Conservation (phyloP, 129 eudicot species). For the Flaveria sonorensis region DNA sequence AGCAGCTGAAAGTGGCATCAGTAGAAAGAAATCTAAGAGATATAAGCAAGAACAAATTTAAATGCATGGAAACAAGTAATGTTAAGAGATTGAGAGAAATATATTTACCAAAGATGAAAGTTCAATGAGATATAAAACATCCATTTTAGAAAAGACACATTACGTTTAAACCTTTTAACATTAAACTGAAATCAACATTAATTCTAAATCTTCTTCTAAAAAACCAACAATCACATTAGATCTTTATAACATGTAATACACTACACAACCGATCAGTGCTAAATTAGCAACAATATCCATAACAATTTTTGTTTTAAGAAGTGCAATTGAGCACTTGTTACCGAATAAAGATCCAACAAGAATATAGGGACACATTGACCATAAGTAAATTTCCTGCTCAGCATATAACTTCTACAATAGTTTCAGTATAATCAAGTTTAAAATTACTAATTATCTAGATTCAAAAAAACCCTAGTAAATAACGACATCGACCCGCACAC, state of each 20-base stretch:
- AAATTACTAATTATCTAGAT: constrained; percentile 10
- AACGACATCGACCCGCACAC: constrained; percentile 6
- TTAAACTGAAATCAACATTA: constrained; percentile 1
- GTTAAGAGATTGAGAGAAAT: constrained; percentile 16
- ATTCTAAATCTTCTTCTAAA: background rate
- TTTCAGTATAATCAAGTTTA: constrained; percentile 20
- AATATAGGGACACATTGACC: constrained; percentile 11
- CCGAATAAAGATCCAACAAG: constrained; percentile 5
- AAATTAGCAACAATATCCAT: constrained; percentile 35
- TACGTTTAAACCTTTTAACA: background rate
- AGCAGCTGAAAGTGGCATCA: background rate
- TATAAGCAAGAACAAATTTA: background rate
- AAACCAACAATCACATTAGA: constrained; percentile 1
- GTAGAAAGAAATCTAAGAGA: background rate
- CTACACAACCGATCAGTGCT: constrained; percentile 12
- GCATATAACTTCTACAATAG: background rate
- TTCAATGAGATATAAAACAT: background rate
- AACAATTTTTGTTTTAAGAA: constrained; percentile 3
- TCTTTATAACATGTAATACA: background rate
- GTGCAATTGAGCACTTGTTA: constrained; percentile 11
- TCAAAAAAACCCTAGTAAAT: background rate
- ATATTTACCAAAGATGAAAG: constrained; percentile 24
- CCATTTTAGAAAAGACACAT: constrained; percentile 1
- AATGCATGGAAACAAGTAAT: constrained; percentile 6
- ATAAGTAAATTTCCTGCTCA: constrained; percentile 27